Percentiles rank a stretch among this genome's conserved stretches.
These are phyloP conservation scores for Platismatia glauca DNA, from an alignment of 495 filamentous ascomycete species.

Conservation along the genomic window DNA sequence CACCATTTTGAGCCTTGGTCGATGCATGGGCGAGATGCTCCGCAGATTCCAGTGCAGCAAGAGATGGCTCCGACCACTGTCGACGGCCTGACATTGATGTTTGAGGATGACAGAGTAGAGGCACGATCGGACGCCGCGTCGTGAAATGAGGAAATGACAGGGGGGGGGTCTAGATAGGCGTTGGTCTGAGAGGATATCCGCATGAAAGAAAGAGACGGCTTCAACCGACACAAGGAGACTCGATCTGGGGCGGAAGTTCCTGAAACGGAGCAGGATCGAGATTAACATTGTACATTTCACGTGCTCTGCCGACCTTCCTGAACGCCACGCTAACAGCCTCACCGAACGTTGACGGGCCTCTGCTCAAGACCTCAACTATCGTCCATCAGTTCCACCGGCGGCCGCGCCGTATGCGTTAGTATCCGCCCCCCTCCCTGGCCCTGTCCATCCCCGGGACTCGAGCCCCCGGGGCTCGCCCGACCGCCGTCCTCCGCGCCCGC, in stretches of 20 bases:
- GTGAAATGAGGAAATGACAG: neutral
- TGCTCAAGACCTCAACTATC: constrained; percentile 25
- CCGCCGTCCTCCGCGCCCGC: constrained; percentile 42
- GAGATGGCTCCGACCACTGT: neutral
- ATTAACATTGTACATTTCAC: neutral
- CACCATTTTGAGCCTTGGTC: neutral
- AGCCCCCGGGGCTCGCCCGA: constrained; percentile 26
- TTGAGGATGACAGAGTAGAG: neutral
- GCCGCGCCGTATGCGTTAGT: constrained; percentile 68
- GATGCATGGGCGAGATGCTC: neutral
- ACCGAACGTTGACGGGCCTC: neutral
- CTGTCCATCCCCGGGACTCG: constrained; percentile 35
- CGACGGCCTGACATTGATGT: neutral
- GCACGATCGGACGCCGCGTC: neutral
- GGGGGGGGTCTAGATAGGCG: neutral
- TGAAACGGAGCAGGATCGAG: neutral
- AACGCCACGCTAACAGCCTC: constrained; percentile 7
- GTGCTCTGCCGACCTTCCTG: neutral
- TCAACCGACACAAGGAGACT: neutral
- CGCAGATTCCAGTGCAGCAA: neutral
- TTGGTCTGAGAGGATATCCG: neutral
- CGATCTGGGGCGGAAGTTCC: neutral
- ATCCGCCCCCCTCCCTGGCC: constrained; percentile 40
- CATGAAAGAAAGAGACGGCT: neutral
- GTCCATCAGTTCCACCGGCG: constrained; percentile 86